A percentile compares a stretch with the other conserved stretches of the same genome.
phyloP scores from a whole-genome alignment of 2,329 filamentous ascomycete species.

The Tolypocladium tundrense region DNA sequence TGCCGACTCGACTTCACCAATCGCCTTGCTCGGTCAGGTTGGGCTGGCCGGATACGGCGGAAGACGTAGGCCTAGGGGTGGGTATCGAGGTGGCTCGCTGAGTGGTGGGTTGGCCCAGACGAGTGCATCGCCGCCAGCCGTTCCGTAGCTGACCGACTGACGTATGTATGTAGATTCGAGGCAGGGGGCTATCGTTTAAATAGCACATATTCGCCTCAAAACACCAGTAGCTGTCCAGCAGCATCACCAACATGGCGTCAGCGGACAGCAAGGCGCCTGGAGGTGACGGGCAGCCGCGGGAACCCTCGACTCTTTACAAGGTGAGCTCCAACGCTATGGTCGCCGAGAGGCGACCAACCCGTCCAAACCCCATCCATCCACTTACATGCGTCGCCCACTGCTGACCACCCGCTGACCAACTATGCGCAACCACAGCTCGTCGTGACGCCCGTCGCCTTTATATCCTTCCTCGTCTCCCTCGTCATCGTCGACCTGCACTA shows the following conservation, averaged over 20 bases:
- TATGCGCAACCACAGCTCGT: slow-evolving; percentile 26
- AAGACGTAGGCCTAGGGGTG: background rate
- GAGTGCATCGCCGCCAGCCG: background rate
- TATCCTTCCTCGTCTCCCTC: slow-evolving; percentile 56
- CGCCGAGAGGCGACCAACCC: background rate
- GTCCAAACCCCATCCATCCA: background rate
- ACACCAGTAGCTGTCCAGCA: background rate
- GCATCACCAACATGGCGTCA: background rate
- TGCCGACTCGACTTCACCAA: background rate
- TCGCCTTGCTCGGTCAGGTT: background rate
- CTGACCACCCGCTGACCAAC: background rate
- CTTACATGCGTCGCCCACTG: background rate
- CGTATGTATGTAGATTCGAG: background rate
- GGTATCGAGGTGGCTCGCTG: background rate
- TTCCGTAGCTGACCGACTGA: background rate
- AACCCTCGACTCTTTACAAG: background rate
- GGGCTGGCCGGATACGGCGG: background rate
- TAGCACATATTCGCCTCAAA: background rate
- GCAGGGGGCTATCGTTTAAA: background rate
- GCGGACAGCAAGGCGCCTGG: too few relatives aligned
- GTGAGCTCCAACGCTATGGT: background rate
- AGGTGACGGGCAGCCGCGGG: background rate
- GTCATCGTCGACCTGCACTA: slow-evolving; percentile 50
- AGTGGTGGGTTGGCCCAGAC: background rate
- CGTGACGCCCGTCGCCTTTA: slow-evolving; percentile 53